Evolutionary conservation across 139 green algal species (phyloP).

Genomic region (Zygnema cylindricum): DNA sequence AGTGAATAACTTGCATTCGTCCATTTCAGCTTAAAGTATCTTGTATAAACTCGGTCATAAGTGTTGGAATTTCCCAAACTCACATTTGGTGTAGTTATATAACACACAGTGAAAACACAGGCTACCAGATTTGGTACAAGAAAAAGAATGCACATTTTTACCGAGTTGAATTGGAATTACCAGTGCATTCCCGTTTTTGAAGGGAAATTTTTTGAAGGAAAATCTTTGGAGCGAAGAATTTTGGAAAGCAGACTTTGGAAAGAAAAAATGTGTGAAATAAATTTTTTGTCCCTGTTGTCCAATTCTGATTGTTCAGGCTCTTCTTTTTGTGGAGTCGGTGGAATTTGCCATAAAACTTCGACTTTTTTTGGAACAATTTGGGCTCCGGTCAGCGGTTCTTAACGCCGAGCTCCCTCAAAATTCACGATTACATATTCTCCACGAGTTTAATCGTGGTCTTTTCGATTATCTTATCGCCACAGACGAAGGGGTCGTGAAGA

Average conservation of each 20-base stretch:
- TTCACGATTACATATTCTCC: constrained; percentile 80
- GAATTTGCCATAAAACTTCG: constrained; percentile 79
- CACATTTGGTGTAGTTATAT: no score
- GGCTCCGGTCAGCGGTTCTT: constrained; percentile 79
- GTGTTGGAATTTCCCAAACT: no score
- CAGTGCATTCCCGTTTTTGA: background rate
- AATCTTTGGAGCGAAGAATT: background rate
- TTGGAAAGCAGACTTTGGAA: background rate
- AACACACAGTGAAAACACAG: no score
- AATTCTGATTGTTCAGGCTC: constrained; percentile 53
- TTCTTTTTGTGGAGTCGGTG: constrained; percentile 92
- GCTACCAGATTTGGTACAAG: no score
- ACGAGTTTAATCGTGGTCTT: constrained; percentile 86
- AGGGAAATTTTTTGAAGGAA: background rate
- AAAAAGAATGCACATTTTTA: no score
- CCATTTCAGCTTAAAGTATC: no score
- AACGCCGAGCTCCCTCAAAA: constrained; percentile 88
- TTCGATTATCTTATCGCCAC: constrained; percentile 95
- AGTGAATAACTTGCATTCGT: no score
- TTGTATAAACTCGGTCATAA: no score
- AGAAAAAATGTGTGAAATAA: background rate
- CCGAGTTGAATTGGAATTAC: no score
- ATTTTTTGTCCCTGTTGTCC: no score
- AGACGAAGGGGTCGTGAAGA: constrained; percentile 44
- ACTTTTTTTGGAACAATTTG: constrained; percentile 95